Evolutionary conservation across 805 yeast species (phyloP).

Genomic region (Kodamaea kaohsiungensis): DNA sequence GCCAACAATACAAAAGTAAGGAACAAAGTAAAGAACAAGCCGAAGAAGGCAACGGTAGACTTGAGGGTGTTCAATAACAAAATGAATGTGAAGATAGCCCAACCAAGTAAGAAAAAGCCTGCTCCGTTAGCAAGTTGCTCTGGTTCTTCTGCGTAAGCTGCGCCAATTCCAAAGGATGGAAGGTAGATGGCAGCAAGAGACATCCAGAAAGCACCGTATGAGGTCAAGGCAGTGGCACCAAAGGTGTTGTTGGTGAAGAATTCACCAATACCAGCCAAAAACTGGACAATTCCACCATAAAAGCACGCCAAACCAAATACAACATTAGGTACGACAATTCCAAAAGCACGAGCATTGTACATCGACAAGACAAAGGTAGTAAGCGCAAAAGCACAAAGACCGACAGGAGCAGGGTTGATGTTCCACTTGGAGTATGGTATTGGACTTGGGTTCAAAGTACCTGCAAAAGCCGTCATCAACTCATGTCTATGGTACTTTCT

Average conservation of each 20-base stretch:
- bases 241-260: conserved; percentile 53
- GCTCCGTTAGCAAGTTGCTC: conserved; percentile 49
- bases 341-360: conserved; percentile 46
- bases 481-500: conserved; percentile 52
- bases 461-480: conserved; percentile 64
- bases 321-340: conserved; percentile 43
- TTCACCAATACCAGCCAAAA: conserved; percentile 54
- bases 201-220: conserved; percentile 59
- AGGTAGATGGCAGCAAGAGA: conserved; percentile 49
- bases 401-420: conserved; percentile 56
- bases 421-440: conserved; percentile 49
- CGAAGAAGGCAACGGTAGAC: conserved; percentile 49
- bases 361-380: conserved; percentile 51
- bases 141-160: conserved; percentile 44
- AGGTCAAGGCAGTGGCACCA: conserved; percentile 53
- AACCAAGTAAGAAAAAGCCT: conserved; percentile 61
- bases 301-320: conserved; percentile 49
- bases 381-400: conserved; percentile 50
- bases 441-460: conserved; percentile 49
- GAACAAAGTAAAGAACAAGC: conserved; percentile 54
- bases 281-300: conserved; percentile 51
- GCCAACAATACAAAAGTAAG: conserved; percentile 54
- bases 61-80: conserved; percentile 55
- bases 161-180: conserved; percentile 56
- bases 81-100: conserved; percentile 65